Conservation (phyloP, 306 rosid genomes). For the Mimosa pudica region DNA sequence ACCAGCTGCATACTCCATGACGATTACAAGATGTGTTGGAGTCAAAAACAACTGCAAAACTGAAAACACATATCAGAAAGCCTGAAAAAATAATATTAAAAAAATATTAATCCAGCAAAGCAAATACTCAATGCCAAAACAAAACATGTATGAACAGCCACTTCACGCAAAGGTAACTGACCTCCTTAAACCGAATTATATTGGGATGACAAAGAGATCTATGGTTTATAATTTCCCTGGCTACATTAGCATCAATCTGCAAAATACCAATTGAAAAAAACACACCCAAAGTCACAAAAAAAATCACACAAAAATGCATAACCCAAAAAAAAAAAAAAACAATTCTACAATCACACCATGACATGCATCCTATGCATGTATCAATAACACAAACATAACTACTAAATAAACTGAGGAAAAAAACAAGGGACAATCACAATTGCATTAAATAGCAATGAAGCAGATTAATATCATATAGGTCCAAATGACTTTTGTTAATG, state of each 20-base stretch:
- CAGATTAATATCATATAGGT: too few species aligned
- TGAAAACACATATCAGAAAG: conserved; percentile 15
- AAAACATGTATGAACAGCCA: neutral
- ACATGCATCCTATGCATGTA: neutral
- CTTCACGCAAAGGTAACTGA: conserved; percentile 3
- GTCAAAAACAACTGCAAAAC: conserved; percentile 61
- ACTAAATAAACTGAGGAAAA: neutral
- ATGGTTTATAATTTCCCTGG: conserved; percentile 64
- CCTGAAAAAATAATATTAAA: neutral
- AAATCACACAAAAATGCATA: neutral
- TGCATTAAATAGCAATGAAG: too few species aligned
- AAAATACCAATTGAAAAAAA: neutral
- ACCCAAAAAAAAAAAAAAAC: neutral
- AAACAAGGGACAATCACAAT: neutral
- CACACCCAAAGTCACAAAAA: neutral
- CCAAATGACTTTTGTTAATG: too few species aligned
- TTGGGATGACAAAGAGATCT: conserved; percentile 67
- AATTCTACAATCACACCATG: neutral
- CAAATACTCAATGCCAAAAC: neutral
- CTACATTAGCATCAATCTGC: conserved; percentile 58
- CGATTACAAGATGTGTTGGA: conserved; percentile 67
- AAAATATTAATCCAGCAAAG: neutral
- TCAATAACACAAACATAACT: neutral
- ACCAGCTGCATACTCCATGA: conserved; percentile 74
- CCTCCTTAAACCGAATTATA: conserved; percentile 62